Evolutionary conservation across 352 stramenopile species (phyloP).

Genomic region (Phytopythium ostracodes): DNA sequence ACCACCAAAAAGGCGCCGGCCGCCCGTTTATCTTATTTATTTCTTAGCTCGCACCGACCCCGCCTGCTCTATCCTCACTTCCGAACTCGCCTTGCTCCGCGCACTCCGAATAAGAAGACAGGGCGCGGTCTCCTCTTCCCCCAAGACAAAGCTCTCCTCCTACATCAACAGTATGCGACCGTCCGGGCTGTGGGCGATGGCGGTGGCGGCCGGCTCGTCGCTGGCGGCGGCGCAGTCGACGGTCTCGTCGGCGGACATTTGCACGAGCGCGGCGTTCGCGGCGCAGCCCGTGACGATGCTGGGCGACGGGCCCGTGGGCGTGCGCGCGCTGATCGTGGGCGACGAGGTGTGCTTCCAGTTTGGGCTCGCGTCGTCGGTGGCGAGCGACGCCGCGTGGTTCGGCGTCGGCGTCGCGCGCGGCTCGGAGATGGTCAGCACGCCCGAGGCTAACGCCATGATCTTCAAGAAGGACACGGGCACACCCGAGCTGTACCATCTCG

Average conservation of each 20-base stretch:
- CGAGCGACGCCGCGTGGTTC: constrained; percentile 48
- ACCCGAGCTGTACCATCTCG: constrained; percentile 45
- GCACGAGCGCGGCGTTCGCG: constrained; percentile 47
- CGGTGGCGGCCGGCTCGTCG: not conserved
- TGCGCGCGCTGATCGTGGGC: constrained; percentile 52
- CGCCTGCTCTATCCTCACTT: not conserved
- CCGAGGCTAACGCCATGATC: constrained; percentile 66
- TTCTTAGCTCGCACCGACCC: no score
- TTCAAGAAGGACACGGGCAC: constrained; percentile 39
- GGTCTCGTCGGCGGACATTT: constrained; percentile 33
- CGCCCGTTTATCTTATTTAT: no score
- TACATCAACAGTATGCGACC: constrained; percentile 4
- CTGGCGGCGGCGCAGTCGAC: constrained; percentile 5
- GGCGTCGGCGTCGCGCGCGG: constrained; percentile 44
- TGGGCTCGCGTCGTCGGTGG: constrained; percentile 32
- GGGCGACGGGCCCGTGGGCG: constrained; percentile 52
- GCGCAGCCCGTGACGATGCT: constrained; percentile 37
- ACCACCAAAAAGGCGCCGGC: not conserved
- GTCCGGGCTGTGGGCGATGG: constrained; percentile 12
- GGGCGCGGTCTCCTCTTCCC: not conserved
- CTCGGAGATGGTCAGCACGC: constrained; percentile 64
- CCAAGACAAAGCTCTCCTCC: no score
- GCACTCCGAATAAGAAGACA: not conserved
- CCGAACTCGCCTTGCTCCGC: not conserved
- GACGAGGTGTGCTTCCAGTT: constrained; percentile 69